These are phyloP conservation scores for Verticillium nubilum DNA, from an alignment of 2,329 filamentous ascomycete genomes.

Conservation along the genomic window DNA sequence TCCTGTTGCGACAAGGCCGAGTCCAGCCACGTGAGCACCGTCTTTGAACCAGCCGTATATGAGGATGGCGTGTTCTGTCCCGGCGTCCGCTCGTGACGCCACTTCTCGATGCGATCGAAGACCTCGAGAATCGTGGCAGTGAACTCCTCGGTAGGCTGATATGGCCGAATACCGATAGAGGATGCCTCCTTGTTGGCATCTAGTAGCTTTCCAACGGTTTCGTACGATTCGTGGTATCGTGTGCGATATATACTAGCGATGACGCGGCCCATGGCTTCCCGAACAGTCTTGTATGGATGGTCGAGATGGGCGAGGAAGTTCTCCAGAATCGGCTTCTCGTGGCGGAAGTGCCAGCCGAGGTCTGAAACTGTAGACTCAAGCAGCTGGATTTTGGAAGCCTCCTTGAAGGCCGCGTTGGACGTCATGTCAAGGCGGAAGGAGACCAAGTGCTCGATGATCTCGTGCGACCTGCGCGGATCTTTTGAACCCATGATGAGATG, in stretches of 20 bases:
- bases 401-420: slow-evolving; percentile 97
- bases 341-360: slow-evolving; percentile 91
- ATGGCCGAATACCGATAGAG: slow-evolving; percentile 79
- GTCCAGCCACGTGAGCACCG: slow-evolving; percentile 91
- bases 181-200: slow-evolving; percentile 73
- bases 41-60: slow-evolving; percentile 95
- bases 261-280: slow-evolving; percentile 88
- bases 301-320: slow-evolving; percentile 90
- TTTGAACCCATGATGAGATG: slow-evolving; percentile 84
- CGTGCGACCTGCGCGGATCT: slow-evolving; percentile 82
- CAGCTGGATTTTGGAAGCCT: slow-evolving; percentile 91
- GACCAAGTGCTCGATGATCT: slow-evolving; percentile 76
- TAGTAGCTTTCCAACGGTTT: slow-evolving; percentile 69
- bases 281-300: slow-evolving; percentile 95
- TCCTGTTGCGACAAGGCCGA: slow-evolving; percentile 86
- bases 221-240: slow-evolving; percentile 89
- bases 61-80: slow-evolving; percentile 90
- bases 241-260: slow-evolving; percentile 86
- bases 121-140: slow-evolving; percentile 64
- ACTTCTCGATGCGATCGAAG: slow-evolving; percentile 75
- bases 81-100: slow-evolving; percentile 77
- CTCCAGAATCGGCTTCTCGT: slow-evolving; percentile 80
- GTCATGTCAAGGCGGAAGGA: slow-evolving; percentile 88
- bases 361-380: slow-evolving; percentile 84
- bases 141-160: slow-evolving; percentile 72